Conservation (phyloP, 2,329 filamentous ascomycete species). For the Neopestalotiopsis sp. region DNA sequence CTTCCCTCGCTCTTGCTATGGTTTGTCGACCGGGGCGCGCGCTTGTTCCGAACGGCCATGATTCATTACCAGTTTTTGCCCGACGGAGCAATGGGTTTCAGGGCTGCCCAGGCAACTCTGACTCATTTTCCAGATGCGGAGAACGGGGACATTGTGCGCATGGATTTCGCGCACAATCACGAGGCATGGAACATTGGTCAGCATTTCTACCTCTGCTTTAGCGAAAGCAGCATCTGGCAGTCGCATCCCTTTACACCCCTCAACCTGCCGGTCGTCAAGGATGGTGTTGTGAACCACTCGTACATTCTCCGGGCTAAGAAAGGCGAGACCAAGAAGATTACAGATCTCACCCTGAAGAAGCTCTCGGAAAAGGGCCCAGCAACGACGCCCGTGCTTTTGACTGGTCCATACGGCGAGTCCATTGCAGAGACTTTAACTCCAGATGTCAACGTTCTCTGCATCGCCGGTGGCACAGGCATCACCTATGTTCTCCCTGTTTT, state of each 20-base stretch:
- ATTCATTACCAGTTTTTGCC: conserved; percentile 64
- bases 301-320: conserved; percentile 64
- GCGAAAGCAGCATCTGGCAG: conserved; percentile 72
- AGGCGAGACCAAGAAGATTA: conserved; percentile 65
- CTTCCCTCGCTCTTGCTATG: conserved; percentile 70
- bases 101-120: conserved; percentile 55
- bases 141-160: conserved; percentile 66
- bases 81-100: conserved; percentile 56
- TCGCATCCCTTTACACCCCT: conserved; percentile 74
- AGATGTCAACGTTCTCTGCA: conserved; percentile 54
- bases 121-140: conserved; percentile 59
- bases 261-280: conserved; percentile 52
- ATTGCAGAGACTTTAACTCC: conserved; percentile 48
- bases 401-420: conserved; percentile 66
- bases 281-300: conserved; percentile 52
- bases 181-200: conserved; percentile 69
- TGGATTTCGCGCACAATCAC: conserved; percentile 69
- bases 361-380: conserved; percentile 34
- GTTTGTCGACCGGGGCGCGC: conserved; percentile 65
- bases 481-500: conserved; percentile 61
- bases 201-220: conserved; percentile 75
- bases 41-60: conserved; percentile 62
- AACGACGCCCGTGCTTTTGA: conserved; percentile 63
- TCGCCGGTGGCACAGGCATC: conserved; percentile 65
- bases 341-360: conserved; percentile 48